Conservation (phyloP, 176 grass and related monocot species). For the Oryza glaberrima region DNA sequence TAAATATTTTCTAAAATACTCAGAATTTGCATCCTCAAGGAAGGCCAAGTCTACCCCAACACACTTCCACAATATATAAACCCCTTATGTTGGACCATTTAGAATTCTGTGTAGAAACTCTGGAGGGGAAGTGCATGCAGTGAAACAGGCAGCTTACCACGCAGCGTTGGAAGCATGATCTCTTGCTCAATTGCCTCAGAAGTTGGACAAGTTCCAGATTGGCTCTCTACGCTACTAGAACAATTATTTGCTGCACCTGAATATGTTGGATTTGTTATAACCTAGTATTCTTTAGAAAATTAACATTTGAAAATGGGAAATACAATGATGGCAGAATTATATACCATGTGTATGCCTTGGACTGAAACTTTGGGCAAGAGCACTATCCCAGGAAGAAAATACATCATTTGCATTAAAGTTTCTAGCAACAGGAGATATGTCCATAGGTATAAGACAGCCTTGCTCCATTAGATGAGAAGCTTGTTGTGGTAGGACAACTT, state of each 20-base stretch:
- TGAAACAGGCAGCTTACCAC: constrained; percentile 49
- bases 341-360: constrained; percentile 51
- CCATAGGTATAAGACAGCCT: constrained; percentile 41
- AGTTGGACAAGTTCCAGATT: constrained; percentile 52
- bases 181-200: constrained; percentile 64
- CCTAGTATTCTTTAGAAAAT: neutral
- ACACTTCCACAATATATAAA: neutral
- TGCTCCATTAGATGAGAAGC: constrained; percentile 56
- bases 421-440: constrained; percentile 33
- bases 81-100: neutral
- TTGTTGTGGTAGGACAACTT: constrained; percentile 40
- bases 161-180: constrained; percentile 49
- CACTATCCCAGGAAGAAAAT: constrained; percentile 41
- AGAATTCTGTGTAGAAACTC: neutral
- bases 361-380: constrained; percentile 45
- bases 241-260: constrained; percentile 47
- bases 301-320: neutral
- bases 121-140: neutral
- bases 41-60: neutral
- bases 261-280: constrained; percentile 24
- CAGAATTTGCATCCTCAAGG: neutral
- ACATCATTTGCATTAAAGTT: constrained; percentile 39
- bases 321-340: neutral
- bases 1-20: neutral
- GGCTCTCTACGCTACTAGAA: constrained; percentile 68